A percentile compares a stretch with the other conserved stretches of the same genome.
These are phyloP conservation scores for Epichloe uncinata DNA, from an alignment of 2,329 filamentous ascomycete species.

Conservation along the genomic window DNA sequence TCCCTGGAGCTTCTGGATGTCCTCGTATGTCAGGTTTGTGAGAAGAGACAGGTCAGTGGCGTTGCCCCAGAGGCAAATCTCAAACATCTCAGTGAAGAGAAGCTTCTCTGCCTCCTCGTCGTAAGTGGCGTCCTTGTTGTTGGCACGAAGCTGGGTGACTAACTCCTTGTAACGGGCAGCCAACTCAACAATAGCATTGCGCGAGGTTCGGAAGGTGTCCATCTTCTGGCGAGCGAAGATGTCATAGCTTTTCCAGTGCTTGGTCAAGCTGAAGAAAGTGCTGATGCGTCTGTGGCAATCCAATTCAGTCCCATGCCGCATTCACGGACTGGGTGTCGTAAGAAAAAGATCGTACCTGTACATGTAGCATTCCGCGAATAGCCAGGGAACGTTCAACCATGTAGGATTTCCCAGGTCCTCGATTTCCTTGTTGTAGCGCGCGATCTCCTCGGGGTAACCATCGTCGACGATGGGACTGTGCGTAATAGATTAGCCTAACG, in stretches of 20 bases:
- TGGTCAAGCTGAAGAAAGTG: slow-evolving; percentile 62
- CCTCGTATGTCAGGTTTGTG: slow-evolving; percentile 82
- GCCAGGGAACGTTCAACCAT: slow-evolving; percentile 81
- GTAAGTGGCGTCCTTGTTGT: slow-evolving; percentile 37
- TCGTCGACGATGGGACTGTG: slow-evolving; percentile 62
- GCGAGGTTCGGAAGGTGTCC: slow-evolving; percentile 81
- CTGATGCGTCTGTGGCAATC: slow-evolving; percentile 48
- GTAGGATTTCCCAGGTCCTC: slow-evolving; percentile 56
- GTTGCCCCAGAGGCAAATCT: slow-evolving; percentile 96
- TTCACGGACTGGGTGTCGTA: not conserved
- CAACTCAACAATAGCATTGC: slow-evolving; percentile 71
- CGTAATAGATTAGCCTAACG: slow-evolving; percentile 2
- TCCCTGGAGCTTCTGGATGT: slow-evolving; percentile 93
- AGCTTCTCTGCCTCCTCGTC: slow-evolving; percentile 59
- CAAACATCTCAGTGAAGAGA: slow-evolving; percentile 83
- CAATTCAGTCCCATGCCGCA: not conserved
- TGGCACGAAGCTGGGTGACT: slow-evolving; percentile 47
- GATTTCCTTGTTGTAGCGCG: slow-evolving; percentile 75
- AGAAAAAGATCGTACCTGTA: slow-evolving; percentile 46
- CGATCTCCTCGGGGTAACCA: slow-evolving; percentile 65
- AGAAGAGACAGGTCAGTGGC: slow-evolving; percentile 88
- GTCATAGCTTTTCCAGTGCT: slow-evolving; percentile 82
- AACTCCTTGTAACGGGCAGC: slow-evolving; percentile 67
- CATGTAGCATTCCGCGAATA: slow-evolving; percentile 88
- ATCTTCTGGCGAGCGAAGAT: slow-evolving; percentile 84